These are phyloP conservation scores for Aspergillus uvarum DNA, from an alignment of 2,329 filamentous ascomycete species.

Conservation along the genomic window DNA sequence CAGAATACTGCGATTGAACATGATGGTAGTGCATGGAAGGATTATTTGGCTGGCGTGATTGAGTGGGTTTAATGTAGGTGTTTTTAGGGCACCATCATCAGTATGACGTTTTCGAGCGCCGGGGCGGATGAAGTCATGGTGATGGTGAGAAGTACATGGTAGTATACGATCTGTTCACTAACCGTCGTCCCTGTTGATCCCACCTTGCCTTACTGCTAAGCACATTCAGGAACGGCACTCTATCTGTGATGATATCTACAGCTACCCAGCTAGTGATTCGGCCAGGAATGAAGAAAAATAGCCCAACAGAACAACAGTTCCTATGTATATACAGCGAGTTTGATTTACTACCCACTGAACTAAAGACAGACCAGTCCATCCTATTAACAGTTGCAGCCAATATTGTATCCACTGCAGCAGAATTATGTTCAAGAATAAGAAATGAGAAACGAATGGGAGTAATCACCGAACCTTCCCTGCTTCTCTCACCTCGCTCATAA, in stretches of 20 bases:
- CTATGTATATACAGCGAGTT: background rate
- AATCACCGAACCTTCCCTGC: constrained; percentile 40
- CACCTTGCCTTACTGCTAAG: background rate
- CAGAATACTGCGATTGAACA: background rate
- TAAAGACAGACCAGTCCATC: background rate
- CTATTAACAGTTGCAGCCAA: background rate
- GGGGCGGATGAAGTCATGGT: constrained; percentile 4
- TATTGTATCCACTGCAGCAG: background rate
- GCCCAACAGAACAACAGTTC: background rate
- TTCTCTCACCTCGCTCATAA: constrained; percentile 44
- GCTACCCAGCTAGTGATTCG: background rate
- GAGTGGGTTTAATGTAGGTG: background rate
- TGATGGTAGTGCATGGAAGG: background rate
- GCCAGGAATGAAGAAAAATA: background rate
- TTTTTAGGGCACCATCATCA: constrained; percentile 8
- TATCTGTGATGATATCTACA: background rate
- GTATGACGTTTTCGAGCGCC: constrained; percentile 14
- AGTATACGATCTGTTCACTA: background rate
- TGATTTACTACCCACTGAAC: background rate
- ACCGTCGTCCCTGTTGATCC: background rate
- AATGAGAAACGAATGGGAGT: background rate
- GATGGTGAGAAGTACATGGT: background rate
- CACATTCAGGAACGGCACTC: background rate
- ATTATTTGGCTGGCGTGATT: background rate
- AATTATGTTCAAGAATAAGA: background rate